Base-by-base conservation (phyloP, 352 stramenopile genomes). In the Phytopythium litorale region DNA sequence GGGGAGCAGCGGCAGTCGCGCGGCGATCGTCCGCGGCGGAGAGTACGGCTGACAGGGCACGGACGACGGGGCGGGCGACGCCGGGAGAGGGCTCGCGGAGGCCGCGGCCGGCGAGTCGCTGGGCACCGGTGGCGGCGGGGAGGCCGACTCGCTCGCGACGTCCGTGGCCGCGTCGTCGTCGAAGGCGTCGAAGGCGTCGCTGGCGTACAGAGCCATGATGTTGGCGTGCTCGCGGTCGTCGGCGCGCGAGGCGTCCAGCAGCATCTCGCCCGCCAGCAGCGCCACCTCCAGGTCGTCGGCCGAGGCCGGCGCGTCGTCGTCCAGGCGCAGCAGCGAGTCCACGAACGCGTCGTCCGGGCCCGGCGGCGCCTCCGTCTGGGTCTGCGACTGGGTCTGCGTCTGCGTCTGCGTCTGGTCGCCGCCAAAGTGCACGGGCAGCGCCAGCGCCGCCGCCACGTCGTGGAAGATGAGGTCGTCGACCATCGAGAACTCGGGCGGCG, bases 391-490 rank as follows among this genome's bases (percentile, higher is more conserved):
- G 35, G 0, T 40, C 35, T 40, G 35, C 35, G 35, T 40, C 8
- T 40, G 35, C 9, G 8, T 11, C 35, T 40, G 35, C 35, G 35
- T 16, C 7, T 12, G 2, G 42, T 16, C 11, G 42, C 28, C 32
- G 56, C 18, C 56, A 33, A 48, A 15, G 45, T 25, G 25, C 38
- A 21, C 8, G 16, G 43, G 35, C 30, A 63, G 48, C 37, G 73
- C 56, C 40, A 73, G 40, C n/a, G 63, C 53, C 19, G 38, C 45
- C 51, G 73, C 64, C 48, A 65, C 68, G 63, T 87, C 75, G 38
- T 80, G 66, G 48, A 79, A 66, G 45, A 88, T 68, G 28, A 88
- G 69, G 43, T 85, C 78, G 68, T 84, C 78, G 70, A 84, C 73
- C 59, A 87, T 43, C 37, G 59, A 68, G 42, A 74, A 63, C 46